Evolutionary conservation across 2,329 filamentous ascomycete species (phyloP).

Genomic region (Berkeleyomyces rouxiae): DNA sequence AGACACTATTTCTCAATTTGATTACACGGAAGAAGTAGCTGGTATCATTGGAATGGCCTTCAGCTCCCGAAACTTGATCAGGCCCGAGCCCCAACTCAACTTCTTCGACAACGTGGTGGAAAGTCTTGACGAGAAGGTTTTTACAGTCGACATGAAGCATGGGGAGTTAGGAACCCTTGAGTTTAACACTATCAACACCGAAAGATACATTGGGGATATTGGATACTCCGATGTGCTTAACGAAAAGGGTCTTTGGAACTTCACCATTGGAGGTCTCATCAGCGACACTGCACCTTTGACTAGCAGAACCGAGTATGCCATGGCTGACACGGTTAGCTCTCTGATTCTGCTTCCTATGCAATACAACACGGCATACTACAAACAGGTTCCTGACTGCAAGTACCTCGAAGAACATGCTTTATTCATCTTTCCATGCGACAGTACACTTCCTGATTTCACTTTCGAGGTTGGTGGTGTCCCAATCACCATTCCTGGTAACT

Average conservation of each 20-base stretch:
- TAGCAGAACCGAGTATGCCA: conserved; percentile 15
- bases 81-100: conserved; percentile 25
- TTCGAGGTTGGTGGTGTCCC: conserved; percentile 43
- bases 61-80: conserved; percentile 27
- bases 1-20: neutral
- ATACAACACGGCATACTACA: conserved; percentile 34
- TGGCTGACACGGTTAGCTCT: conserved; percentile 45
- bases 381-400: conserved; percentile 27
- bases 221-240: conserved; percentile 38
- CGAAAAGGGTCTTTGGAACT: conserved; percentile 46
- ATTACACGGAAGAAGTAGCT: conserved; percentile 24
- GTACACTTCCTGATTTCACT: conserved; percentile 30
- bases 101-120: conserved; percentile 24
- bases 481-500: conserved; percentile 36
- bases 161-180: conserved; percentile 1
- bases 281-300: too few relatives aligned
- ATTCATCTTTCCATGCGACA: conserved; percentile 30
- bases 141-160: conserved; percentile 8
- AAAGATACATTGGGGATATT: conserved; percentile 39
- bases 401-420: conserved; percentile 26
- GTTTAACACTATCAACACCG: conserved; percentile 33
- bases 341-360: conserved; percentile 41
- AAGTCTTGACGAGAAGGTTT: neutral
- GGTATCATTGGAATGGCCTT: conserved; percentile 31
- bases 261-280: conserved; percentile 21